phyloP scores from a whole-genome alignment of 306 rosid species.

The Leucaena leucocephala region DNA sequence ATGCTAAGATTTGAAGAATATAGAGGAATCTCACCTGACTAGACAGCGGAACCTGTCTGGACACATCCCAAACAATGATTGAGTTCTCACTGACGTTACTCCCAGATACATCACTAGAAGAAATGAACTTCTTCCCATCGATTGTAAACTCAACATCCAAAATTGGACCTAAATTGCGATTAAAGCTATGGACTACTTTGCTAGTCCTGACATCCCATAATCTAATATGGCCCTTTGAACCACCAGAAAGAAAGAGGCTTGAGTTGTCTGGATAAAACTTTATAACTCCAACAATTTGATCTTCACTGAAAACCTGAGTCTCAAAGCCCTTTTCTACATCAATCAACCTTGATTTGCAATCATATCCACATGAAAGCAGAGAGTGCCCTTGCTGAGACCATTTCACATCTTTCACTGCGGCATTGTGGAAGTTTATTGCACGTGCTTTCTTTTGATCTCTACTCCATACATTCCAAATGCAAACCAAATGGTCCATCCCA shows the following conservation, averaged over 20 bases:
- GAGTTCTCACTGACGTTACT: conserved; percentile 77
- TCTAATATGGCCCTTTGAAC: conserved; percentile 71
- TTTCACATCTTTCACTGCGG: conserved; percentile 80
- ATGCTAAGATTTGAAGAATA: conserved; percentile 7
- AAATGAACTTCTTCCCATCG: conserved; percentile 74
- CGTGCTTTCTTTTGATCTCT: conserved; percentile 70
- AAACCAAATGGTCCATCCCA: conserved; percentile 79
- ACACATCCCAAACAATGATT: conserved; percentile 86
- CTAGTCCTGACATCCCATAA: conserved; percentile 83
- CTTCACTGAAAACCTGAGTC: conserved; percentile 66
- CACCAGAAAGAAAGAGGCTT: conserved; percentile 78
- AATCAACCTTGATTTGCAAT: conserved; percentile 73
- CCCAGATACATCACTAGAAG: conserved; percentile 78
- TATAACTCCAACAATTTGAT: conserved; percentile 71
- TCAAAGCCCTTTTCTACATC: conserved; percentile 84
- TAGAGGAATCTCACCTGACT: conserved; percentile 65
- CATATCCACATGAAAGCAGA: conserved; percentile 88
- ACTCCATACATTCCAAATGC: conserved; percentile 91
- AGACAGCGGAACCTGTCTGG: conserved; percentile 77
- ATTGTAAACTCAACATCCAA: conserved; percentile 79
- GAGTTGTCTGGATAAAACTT: conserved; percentile 74
- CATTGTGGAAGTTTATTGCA: conserved; percentile 60
- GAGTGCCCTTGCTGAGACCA: conserved; percentile 72
- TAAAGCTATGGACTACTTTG: conserved; percentile 61
- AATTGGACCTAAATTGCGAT: conserved; percentile 71